A percentile compares a stretch with the other conserved stretches of the same genome.
Conservation (phyloP, 2,329 filamentous ascomycete genomes). For the Phialophora expanda region DNA sequence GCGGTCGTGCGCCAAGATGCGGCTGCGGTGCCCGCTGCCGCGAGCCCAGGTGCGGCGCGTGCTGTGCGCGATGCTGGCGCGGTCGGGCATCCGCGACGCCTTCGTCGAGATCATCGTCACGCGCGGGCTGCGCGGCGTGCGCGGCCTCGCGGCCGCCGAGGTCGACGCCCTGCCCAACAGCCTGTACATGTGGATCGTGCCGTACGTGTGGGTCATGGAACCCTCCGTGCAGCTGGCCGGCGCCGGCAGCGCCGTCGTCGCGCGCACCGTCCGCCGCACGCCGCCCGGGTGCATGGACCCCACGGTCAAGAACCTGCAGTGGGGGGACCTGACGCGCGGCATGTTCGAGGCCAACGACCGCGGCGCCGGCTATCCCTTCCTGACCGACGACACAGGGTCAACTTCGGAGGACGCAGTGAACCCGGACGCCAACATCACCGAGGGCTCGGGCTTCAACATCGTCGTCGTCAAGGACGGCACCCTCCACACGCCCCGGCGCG, state of each 20-base stretch:
- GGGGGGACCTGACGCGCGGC: slow-evolving; percentile 56
- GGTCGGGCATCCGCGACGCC: slow-evolving; percentile 56
- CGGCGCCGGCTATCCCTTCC: slow-evolving; percentile 55
- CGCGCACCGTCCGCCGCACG: slow-evolving; percentile 53
- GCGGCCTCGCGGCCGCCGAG: slow-evolving; percentile 46
- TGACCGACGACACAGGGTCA: slow-evolving; percentile 52
- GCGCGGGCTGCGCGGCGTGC: slow-evolving; percentile 53
- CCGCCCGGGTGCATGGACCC: slow-evolving; percentile 58
- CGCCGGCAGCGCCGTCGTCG: slow-evolving; percentile 50
- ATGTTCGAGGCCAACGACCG: slow-evolving; percentile 57
- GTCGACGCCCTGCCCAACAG: slow-evolving; percentile 43
- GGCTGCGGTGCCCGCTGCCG: slow-evolving; percentile 52
- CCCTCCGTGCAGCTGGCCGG: slow-evolving; percentile 51
- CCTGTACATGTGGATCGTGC: slow-evolving; percentile 57
- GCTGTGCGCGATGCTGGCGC: slow-evolving; percentile 53
- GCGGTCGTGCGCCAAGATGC: slow-evolving; percentile 54
- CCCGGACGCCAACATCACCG: slow-evolving; percentile 50
- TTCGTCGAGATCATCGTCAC: slow-evolving; percentile 60
- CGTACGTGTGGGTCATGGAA: slow-evolving; percentile 59
- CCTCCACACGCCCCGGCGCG: slow-evolving; percentile 56
- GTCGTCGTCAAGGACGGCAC: slow-evolving; percentile 53
- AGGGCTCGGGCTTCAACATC: slow-evolving; percentile 59
- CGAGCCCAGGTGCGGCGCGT: slow-evolving; percentile 48
- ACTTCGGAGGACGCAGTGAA: too few species aligned
- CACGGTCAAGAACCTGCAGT: slow-evolving; percentile 59